Evolutionary conservation across 148 eudicot genomes (phyloP), one percentile per base, ranked within the genome.

Genomic region (Amaranthus cruentus): DNA sequence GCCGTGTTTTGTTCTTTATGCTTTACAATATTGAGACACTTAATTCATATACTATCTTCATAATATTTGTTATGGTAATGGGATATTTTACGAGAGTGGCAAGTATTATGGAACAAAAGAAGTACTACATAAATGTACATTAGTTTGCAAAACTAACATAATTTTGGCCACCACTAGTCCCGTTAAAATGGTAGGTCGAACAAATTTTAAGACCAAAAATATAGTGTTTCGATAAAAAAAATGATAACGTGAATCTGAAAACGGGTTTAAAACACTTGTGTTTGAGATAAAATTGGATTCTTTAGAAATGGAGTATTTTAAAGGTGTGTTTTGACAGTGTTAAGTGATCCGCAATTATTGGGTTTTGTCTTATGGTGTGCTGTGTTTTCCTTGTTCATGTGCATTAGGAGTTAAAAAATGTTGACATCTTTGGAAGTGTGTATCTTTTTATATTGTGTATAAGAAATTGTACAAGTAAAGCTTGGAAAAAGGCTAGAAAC

Each of bases 21-120:
- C 69, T 52, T 43, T 73, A 73, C 62, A 73, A 78, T 58, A 68
- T 61, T 78, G 73, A 52, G 73, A 68, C 69, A 73, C 62, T 72
- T 76, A 68, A 18, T 18, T 18, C 18, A 18, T 18, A 18, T 18
- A 18, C 18, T 18, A 18, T 18, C 2, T 28, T 28, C 38, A 28
- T 28, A 28, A 28, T 0, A 28, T 28, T 28, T 28, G 38, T 28
- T 18, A 18, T 18, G 18, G 0, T 18, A 18, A 18, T 18, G 18
- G 18, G 18, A 18, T 28, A 28, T 28, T 28, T 0, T 28, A 2
- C 2, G 38, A 2, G 38, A 28, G 38, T 28, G 0, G 38, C 2
- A 28, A 28, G 38, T 28, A 28, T 28, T 28, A 28, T 28, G 38
- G 2, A 28, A 28, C 38, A 28, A 2, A 28, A 2, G 2, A 28